These are phyloP conservation scores for Onygenales sp. DNA, from an alignment of 2,329 filamentous ascomycete species.

Conservation along the genomic window DNA sequence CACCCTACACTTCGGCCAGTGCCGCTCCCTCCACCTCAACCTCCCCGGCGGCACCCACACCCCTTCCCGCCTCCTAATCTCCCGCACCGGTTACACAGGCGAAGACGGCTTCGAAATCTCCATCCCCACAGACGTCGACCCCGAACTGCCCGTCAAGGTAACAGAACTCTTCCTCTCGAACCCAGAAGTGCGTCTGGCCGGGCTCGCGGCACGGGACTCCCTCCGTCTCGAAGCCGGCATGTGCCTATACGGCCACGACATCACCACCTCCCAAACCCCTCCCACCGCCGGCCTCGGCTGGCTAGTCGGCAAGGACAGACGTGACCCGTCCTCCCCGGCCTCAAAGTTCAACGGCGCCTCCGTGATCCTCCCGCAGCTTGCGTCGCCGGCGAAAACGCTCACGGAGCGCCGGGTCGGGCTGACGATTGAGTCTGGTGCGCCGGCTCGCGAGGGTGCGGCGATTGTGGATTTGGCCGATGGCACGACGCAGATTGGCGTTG, in stretches of 20 bases:
- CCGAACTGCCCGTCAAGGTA: conserved; percentile 38
- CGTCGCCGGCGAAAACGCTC: conserved; percentile 46
- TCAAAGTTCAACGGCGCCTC: conserved; percentile 81
- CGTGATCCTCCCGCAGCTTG: conserved; percentile 64
- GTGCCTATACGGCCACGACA: conserved; percentile 99
- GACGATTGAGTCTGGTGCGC: conserved; percentile 66
- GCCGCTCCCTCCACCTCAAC: conserved; percentile 55
- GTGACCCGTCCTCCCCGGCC: conserved; percentile 35
- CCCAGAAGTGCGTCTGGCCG: conserved; percentile 66
- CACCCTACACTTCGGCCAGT: conserved; percentile 73
- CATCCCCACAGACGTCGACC: conserved; percentile 57
- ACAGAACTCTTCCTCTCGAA: conserved; percentile 60
- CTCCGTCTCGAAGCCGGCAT: conserved; percentile 92
- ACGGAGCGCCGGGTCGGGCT: conserved; percentile 71
- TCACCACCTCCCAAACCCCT: conserved; percentile 68
- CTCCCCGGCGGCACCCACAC: conserved; percentile 45
- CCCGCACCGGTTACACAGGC: conserved; percentile 87
- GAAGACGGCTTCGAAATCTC: conserved; percentile 98
- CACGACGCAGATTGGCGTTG: conserved; percentile 57
- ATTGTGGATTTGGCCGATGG: conserved; percentile 53
- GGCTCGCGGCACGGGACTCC: conserved; percentile 83
- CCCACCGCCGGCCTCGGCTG: conserved; percentile 61
- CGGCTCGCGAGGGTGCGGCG: conserved; percentile 79
- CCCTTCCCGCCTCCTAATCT: conserved; percentile 57
- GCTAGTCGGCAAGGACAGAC: conserved; percentile 75